A percentile compares a stretch with the other conserved stretches of the same genome.
These are phyloP conservation scores for Ophiostoma ulmi DNA, from an alignment of 2,329 filamentous ascomycete genomes.

Conservation along the genomic window DNA sequence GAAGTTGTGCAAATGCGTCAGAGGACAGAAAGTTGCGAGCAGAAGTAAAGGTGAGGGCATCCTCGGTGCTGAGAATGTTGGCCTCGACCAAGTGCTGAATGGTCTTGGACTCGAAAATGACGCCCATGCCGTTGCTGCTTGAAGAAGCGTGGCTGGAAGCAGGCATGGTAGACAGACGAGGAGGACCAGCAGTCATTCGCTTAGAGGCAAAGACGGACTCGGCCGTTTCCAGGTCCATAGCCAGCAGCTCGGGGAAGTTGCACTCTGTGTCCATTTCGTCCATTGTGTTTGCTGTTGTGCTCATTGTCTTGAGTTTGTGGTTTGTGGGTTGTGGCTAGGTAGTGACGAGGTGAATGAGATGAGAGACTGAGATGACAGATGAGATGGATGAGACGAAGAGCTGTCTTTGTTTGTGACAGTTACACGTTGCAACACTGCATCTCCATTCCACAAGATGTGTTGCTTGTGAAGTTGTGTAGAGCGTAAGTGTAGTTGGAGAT, in stretches of 20 bases:
- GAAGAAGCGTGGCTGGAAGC: background rate
- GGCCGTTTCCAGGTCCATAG: conserved; percentile 48
- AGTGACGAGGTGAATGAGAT: background rate
- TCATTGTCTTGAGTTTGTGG: conserved; percentile 7
- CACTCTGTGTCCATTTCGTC: conserved; percentile 33
- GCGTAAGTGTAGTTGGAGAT: background rate
- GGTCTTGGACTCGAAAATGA: conserved; percentile 19
- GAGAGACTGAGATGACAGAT: background rate
- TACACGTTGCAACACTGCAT: conserved; percentile 20
- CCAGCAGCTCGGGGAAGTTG: conserved; percentile 54
- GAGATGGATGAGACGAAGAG: background rate
- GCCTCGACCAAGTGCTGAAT: conserved; percentile 16
- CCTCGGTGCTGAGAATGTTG: background rate
- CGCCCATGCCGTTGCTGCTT: conserved; percentile 12
- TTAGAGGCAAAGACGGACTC: conserved; percentile 45
- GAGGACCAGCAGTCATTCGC: conserved; percentile 50
- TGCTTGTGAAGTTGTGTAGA: background rate
- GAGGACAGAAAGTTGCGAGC: conserved; percentile 14
- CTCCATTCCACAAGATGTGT: conserved; percentile 14
- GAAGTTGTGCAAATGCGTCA: background rate
- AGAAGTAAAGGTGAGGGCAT: conserved; percentile 13
- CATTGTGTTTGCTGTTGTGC: background rate
- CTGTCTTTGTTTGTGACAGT: conserved; percentile 23
- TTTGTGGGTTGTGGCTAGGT: conserved; percentile 3
- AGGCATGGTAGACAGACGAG: conserved; percentile 28